A percentile compares a stretch with the other conserved stretches of the same genome.
Conservation (phyloP, 805 yeast species). For the Candida sanyiensis region DNA sequence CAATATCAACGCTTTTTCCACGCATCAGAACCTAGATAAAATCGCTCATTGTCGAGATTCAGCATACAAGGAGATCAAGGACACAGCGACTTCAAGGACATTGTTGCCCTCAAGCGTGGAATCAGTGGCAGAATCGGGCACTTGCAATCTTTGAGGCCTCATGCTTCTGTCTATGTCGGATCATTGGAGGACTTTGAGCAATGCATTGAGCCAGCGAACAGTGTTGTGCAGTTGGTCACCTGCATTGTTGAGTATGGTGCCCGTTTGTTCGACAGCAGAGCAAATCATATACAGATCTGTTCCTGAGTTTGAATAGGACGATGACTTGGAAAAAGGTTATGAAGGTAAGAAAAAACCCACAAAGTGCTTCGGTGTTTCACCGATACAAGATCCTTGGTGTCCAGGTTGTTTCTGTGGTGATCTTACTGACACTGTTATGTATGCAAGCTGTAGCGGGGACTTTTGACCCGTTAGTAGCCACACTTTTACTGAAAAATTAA, state of each 20-base stretch:
- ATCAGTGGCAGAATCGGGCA: constrained; percentile 2
- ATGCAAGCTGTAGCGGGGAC: too few relatives aligned
- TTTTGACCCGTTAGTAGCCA: too few relatives aligned
- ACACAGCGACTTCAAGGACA: constrained; percentile 2
- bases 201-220: not conserved
- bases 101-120: not conserved
- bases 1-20: too few relatives aligned
- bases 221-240: not conserved
- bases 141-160: not conserved
- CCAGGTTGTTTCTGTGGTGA: too few relatives aligned
- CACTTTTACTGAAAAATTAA: not conserved
- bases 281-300: too few relatives aligned
- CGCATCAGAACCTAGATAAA: too few relatives aligned
- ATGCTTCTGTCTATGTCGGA: not conserved
- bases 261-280: not conserved
- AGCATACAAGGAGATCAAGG: too few relatives aligned
- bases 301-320: not conserved
- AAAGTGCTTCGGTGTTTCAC: too few relatives aligned
- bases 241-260: not conserved
- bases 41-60: too few relatives aligned
- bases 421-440: too few relatives aligned
- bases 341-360: not conserved
- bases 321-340: not conserved
- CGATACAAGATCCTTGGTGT: too few relatives aligned
- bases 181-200: not conserved